phyloP scores from a whole-genome alignment of 75 land plant species.

The Ceratopteris richardii region DNA sequence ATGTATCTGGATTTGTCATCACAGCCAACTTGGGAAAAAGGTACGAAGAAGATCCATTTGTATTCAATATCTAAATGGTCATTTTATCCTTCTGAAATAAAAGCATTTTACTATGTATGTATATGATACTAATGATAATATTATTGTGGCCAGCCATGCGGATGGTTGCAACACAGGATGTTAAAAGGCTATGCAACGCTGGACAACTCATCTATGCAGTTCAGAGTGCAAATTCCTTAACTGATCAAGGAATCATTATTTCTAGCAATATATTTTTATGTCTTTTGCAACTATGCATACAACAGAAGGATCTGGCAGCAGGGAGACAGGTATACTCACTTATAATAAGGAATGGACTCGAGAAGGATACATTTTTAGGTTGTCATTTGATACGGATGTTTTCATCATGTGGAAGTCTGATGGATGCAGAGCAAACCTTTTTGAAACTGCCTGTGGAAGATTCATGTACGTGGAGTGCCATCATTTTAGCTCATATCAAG shows the following conservation, averaged over 20 bases:
- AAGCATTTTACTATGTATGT: too few species aligned
- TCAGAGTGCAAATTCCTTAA: not conserved
- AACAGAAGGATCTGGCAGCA: not conserved
- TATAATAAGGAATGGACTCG: conserved; percentile 24
- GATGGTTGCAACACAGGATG: not conserved
- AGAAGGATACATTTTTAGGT: conserved; percentile 14
- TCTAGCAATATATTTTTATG: not conserved
- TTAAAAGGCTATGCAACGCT: not conserved
- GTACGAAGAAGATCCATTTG: too few species aligned
- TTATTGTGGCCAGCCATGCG: too few species aligned
- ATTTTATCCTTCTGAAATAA: too few species aligned
- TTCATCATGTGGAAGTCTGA: conserved; percentile 17
- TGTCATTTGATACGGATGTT: conserved; percentile 55
- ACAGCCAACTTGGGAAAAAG: too few species aligned
- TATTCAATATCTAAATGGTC: too few species aligned
- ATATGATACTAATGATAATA: too few species aligned
- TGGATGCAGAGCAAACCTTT: conserved; percentile 35
- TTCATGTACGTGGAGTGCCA: conserved; percentile 73
- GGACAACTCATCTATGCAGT: not conserved
- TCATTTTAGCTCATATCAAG: conserved; percentile 56
- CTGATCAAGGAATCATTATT: not conserved
- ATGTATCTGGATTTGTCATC: too few species aligned
- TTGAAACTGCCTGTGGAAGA: conserved; percentile 26
- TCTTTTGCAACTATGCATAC: conserved; percentile 3
- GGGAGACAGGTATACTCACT: not conserved